These are phyloP conservation scores for Aspergillus sp. DNA, from an alignment of 2,329 filamentous ascomycete genomes.

Conservation along the genomic window DNA sequence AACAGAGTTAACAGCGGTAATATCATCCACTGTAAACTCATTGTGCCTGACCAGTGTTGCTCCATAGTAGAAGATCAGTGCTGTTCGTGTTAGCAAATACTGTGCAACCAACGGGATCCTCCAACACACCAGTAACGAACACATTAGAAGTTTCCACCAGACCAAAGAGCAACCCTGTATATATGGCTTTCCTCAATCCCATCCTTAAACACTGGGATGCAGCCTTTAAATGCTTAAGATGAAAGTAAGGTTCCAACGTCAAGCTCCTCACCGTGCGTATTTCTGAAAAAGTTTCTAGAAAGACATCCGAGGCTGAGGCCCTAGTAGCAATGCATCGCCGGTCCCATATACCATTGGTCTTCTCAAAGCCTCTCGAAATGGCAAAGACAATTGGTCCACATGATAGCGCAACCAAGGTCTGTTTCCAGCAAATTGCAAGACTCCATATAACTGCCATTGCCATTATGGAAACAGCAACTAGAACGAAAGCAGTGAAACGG, in stretches of 20 bases:
- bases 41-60: slow-evolving; percentile 59
- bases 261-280: slow-evolving; percentile 76
- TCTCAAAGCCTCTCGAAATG: slow-evolving; percentile 65
- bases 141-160: slow-evolving; percentile 71
- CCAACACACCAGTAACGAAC: slow-evolving; percentile 59
- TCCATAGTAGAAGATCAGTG: slow-evolving; percentile 82
- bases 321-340: slow-evolving; percentile 63
- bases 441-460: slow-evolving; percentile 72
- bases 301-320: slow-evolving; percentile 60
- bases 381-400: slow-evolving; percentile 67
- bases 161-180: slow-evolving; percentile 71
- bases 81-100: slow-evolving; percentile 32
- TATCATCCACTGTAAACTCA: slow-evolving; percentile 53
- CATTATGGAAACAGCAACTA: slow-evolving; percentile 68
- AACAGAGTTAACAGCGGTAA: slow-evolving; percentile 76
- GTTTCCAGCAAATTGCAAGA: slow-evolving; percentile 71
- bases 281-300: slow-evolving; percentile 74
- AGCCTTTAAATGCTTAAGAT: slow-evolving; percentile 58
- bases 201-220: slow-evolving; percentile 55
- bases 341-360: slow-evolving; percentile 72
- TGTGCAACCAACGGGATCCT: background rate
- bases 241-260: slow-evolving; percentile 71
- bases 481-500: slow-evolving; percentile 69
- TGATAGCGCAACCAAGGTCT: slow-evolving; percentile 74
- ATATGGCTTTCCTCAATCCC: slow-evolving; percentile 66